phyloP scores from a whole-genome alignment of 2,329 filamentous ascomycete species.

The Clonostachys solani region DNA sequence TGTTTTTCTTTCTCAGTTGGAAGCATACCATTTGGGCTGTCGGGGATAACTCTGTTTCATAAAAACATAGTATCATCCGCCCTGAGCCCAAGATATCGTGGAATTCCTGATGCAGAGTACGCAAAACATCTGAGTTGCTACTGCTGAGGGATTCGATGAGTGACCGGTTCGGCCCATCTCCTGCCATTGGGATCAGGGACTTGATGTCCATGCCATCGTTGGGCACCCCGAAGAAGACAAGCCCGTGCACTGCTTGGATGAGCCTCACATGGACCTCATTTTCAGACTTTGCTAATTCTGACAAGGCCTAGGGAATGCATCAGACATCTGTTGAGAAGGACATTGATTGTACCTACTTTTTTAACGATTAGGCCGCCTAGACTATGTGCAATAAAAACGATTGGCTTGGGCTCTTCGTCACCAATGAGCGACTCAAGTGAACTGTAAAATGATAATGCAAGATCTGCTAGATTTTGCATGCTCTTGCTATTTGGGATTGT shows the following conservation, averaged over 20 bases:
- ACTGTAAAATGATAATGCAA: background rate
- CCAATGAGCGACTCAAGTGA: background rate
- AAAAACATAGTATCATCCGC: slow-evolving; percentile 14
- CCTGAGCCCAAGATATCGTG: slow-evolving; percentile 4
- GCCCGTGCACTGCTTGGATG: slow-evolving; percentile 1
- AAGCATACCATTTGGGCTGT: slow-evolving; percentile 11
- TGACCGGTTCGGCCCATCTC: slow-evolving; percentile 4
- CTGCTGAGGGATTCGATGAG: slow-evolving; percentile 4
- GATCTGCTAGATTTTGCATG: slow-evolving; percentile 5
- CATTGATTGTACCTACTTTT: slow-evolving; percentile 1
- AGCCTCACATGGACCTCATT: background rate
- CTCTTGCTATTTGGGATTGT: slow-evolving; percentile 9
- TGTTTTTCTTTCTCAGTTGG: background rate
- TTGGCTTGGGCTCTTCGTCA: background rate
- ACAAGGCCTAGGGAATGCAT: background rate
- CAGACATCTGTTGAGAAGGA: background rate
- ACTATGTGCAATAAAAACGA: slow-evolving; percentile 6
- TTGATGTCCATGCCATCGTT: slow-evolving; percentile 7
- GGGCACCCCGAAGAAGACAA: slow-evolving; percentile 7
- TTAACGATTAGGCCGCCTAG: slow-evolving; percentile 5
- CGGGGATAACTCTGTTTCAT: slow-evolving; percentile 14
- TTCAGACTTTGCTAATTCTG: background rate
- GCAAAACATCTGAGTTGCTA: slow-evolving; percentile 4
- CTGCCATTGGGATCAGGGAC: slow-evolving; percentile 4
- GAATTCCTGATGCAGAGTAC: slow-evolving; percentile 4